A percentile compares a stretch with the other conserved stretches of the same genome.
Evolutionary conservation across 805 yeast genomes (phyloP).

Genomic region (Sugiyamaella lignohabitans): DNA sequence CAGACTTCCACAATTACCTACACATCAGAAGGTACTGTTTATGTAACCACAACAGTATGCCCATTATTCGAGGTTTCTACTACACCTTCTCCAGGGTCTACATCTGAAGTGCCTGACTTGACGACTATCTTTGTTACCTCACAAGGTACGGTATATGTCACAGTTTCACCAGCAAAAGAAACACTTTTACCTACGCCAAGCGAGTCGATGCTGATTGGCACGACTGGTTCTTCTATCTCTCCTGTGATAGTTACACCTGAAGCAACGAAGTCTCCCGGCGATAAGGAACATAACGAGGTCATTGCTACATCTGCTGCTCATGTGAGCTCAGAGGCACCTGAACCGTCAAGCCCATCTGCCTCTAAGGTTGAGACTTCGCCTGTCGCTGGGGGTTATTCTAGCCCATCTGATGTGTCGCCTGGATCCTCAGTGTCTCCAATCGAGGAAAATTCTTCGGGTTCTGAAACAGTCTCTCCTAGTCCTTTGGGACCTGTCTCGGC

Average conservation of each 20-base stretch:
- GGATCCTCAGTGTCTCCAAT: background rate
- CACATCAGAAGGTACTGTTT: slow-evolving; percentile 11
- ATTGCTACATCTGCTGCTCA: background rate
- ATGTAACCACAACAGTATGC: slow-evolving; percentile 13
- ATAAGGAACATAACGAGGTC: background rate
- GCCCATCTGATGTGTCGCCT: background rate
- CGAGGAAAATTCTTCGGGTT: background rate
- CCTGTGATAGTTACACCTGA: background rate
- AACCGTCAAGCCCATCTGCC: background rate
- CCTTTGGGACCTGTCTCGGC: slow-evolving; percentile 5
- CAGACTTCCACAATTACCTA: slow-evolving; percentile 3
- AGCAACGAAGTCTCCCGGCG: slow-evolving; percentile 2
- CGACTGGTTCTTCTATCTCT: slow-evolving; percentile 5
- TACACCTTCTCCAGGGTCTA: background rate
- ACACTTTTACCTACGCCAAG: background rate
- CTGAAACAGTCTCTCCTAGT: slow-evolving; percentile 3
- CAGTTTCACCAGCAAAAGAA: background rate
- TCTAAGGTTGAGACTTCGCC: slow-evolving; percentile 5
- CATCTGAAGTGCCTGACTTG: too few species aligned
- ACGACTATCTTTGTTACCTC: too few species aligned
- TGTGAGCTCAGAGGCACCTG: background rate
- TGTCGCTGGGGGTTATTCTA: background rate
- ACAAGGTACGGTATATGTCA: background rate
- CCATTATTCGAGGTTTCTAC: slow-evolving; percentile 8
- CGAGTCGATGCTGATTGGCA: slow-evolving; percentile 5